phyloP scores from a whole-genome alignment of 345 rosid genomes.

The Stellera chamaejasme region DNA sequence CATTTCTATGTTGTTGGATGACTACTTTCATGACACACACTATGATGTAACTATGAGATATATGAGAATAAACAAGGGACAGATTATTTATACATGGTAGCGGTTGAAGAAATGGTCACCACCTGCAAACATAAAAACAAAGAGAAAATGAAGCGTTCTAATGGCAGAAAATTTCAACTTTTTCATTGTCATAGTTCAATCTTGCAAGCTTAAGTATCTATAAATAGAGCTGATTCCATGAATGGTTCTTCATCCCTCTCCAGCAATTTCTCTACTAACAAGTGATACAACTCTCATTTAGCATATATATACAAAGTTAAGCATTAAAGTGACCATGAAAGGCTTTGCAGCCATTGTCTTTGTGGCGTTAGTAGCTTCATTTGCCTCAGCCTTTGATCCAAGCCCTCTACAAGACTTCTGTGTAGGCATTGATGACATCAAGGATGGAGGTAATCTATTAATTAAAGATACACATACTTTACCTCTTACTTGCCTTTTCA shows the following conservation, averaged over 20 bases:
- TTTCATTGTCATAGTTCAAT: too few species aligned
- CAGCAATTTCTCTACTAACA: too few species aligned
- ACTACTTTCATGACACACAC: too few species aligned
- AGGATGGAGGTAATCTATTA: constrained; percentile 2
- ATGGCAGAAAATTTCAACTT: not conserved
- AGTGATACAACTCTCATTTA: not conserved
- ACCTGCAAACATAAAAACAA: too few species aligned
- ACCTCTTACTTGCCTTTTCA: constrained; percentile 1
- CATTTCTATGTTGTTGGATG: not conserved
- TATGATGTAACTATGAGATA: too few species aligned
- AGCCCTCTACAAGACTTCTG: constrained; percentile 27
- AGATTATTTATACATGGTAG: constrained; percentile 17
- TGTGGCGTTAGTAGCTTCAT: constrained; percentile 6
- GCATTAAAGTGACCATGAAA: constrained; percentile 14
- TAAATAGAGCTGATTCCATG: constrained; percentile 2
- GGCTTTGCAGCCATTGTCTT: not conserved
- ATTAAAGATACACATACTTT: not conserved
- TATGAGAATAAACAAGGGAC: too few species aligned
- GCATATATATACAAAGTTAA: not conserved
- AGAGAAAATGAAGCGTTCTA: too few species aligned
- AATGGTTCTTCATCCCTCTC: not conserved
- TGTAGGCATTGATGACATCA: constrained; percentile 12
- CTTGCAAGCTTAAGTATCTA: not conserved
- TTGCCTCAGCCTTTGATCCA: constrained; percentile 18
- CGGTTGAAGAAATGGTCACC: too few species aligned